Evolutionary conservation across 2,329 filamentous ascomycete species (phyloP).

Genomic region (Lasiodiplodia sp.): DNA sequence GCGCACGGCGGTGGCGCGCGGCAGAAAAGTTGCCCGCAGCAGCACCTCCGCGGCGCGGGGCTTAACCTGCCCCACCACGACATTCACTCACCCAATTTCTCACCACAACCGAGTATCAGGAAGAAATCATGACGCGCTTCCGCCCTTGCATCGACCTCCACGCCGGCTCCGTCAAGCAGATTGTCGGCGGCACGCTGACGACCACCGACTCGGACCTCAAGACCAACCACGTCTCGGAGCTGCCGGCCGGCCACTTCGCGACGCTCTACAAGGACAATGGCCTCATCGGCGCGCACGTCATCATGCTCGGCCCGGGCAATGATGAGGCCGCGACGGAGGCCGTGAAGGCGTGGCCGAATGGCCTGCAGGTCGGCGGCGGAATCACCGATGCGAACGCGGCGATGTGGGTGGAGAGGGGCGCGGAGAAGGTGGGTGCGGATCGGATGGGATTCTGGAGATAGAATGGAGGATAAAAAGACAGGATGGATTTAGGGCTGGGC

Average conservation of each 20-base stretch:
- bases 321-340: constrained; percentile 80
- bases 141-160: constrained; percentile 97
- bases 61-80: not conserved
- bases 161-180: constrained; percentile 97
- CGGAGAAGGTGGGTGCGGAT: constrained; percentile 76
- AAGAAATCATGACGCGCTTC: constrained; percentile 80
- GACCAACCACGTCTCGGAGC: constrained; percentile 90
- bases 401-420: constrained; percentile 86
- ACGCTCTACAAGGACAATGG: constrained; percentile 77
- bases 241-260: constrained; percentile 83
- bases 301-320: constrained; percentile 94
- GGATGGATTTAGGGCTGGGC: not conserved
- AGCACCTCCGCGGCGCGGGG: constrained; percentile 11
- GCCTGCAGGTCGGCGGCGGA: constrained; percentile 91
- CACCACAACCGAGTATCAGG: not conserved
- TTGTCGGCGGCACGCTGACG: constrained; percentile 87
- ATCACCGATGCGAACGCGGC: constrained; percentile 85
- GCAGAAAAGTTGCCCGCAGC: constrained; percentile 13
- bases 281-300: constrained; percentile 86
- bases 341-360: constrained; percentile 76
- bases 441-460: not conserved
- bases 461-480: not conserved
- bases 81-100: too few species aligned
- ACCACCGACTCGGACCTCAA: constrained; percentile 61
- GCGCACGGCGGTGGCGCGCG: constrained; percentile 5